phyloP scores from a whole-genome alignment of 306 rosid species.

The Quillaja saponaria region DNA sequence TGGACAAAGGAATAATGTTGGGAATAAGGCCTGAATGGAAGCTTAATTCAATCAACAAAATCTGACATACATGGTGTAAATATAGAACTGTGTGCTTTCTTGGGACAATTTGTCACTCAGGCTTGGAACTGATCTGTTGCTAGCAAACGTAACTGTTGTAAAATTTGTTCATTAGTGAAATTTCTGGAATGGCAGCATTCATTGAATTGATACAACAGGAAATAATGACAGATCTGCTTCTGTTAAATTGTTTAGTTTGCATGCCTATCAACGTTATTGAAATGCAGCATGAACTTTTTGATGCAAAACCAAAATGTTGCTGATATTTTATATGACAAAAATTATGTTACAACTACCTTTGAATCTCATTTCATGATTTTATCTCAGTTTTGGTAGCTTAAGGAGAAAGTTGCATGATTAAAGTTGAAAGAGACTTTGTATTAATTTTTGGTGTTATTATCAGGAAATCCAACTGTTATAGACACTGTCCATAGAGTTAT shows the following conservation, averaged over 20 bases:
- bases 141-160: background rate
- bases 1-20: too few relatives aligned
- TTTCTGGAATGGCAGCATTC: background rate
- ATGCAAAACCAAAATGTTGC: too few relatives aligned
- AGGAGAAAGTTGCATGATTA: background rate
- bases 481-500: too few relatives aligned
- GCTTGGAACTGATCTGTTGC: too few relatives aligned
- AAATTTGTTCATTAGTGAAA: background rate
- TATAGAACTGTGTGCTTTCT: too few relatives aligned
- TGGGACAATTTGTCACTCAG: too few relatives aligned
- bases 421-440: slow-evolving; percentile 3
- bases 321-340: background rate
- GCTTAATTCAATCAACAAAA: too few relatives aligned
- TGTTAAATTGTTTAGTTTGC: background rate
- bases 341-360: background rate
- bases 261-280: background rate
- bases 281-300: background rate
- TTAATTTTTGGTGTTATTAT: too few relatives aligned
- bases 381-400: background rate
- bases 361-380: too few relatives aligned
- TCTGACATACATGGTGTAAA: too few relatives aligned
- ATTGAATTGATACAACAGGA: background rate
- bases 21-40: too few relatives aligned
- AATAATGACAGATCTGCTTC: background rate
- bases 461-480: too few relatives aligned